Percentiles rank a stretch among this genome's conserved stretches.
Conservation (phyloP, 345 rosid genomes). For the Microthlaspi erraticum region DNA sequence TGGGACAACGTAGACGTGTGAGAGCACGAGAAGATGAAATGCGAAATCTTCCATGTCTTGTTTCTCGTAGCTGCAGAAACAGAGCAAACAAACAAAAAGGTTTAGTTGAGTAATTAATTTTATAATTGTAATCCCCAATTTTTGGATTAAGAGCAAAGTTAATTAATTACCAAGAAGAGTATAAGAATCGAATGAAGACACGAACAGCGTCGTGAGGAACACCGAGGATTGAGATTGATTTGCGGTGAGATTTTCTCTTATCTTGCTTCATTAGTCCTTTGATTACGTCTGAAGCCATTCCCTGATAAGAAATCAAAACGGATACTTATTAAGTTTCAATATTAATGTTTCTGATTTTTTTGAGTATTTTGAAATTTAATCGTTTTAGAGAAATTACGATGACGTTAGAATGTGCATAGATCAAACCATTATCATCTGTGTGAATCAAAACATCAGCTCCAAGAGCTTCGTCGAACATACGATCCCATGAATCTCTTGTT, state of each 20-base stretch:
- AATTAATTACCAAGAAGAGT: conserved; percentile 71
- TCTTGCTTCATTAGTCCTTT: conserved; percentile 71
- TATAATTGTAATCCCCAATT: no score
- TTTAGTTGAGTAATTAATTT: neutral
- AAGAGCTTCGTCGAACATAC: conserved; percentile 71
- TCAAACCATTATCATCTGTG: conserved; percentile 55
- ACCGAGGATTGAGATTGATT: conserved; percentile 66
- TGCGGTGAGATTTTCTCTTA: conserved; percentile 47
- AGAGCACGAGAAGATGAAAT: conserved; percentile 68
- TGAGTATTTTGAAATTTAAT: neutral
- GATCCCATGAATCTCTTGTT: conserved; percentile 72
- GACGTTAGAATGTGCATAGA: conserved; percentile 76
- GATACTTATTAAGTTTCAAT: neutral
- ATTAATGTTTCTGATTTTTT: neutral
- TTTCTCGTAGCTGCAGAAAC: conserved; percentile 63
- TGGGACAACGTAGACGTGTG: conserved; percentile 75
- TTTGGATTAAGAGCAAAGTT: neutral
- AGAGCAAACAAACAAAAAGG: conserved; percentile 21
- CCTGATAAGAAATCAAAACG: conserved; percentile 48
- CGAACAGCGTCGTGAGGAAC: conserved; percentile 80
- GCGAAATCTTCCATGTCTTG: conserved; percentile 73
- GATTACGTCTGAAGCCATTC: conserved; percentile 80
- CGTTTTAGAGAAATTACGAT: conserved; percentile 58
- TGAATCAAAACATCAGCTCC: conserved; percentile 68
- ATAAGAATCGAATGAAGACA: conserved; percentile 73